These are phyloP conservation scores for Vanrija pseudolonga DNA, from an alignment of 1,284 basidiomycete species.

Conservation along the genomic window DNA sequence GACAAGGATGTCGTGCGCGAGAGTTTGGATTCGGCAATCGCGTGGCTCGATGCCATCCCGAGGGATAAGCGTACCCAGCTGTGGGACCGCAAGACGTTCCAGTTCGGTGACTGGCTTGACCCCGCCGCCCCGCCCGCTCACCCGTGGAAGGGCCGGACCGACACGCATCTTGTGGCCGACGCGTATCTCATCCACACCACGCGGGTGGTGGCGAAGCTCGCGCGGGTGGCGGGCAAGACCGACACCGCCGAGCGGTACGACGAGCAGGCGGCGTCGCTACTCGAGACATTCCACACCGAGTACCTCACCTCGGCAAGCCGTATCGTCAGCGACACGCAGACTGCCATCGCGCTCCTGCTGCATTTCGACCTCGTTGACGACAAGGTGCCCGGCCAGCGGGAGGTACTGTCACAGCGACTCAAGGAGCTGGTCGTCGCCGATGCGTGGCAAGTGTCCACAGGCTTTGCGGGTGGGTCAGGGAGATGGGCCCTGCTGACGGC, in stretches of 20 bases:
- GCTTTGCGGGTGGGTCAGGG: conserved; percentile 14
- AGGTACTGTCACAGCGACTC: conserved; percentile 5
- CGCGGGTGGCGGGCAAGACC: conserved; percentile 8
- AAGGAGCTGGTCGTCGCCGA: conserved; percentile 9
- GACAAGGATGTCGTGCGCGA: conserved; percentile 9
- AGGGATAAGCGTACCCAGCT: conserved; percentile 7
- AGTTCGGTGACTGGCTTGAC: conserved; percentile 26
- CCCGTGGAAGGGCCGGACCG: conserved; percentile 16
- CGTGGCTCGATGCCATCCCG: conserved; percentile 22
- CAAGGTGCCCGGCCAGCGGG: neutral
- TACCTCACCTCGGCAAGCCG: conserved; percentile 14
- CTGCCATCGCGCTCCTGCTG: conserved; percentile 9
- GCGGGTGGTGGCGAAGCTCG: conserved; percentile 13
- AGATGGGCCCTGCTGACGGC: neutral
- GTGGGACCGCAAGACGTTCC: conserved; percentile 11
- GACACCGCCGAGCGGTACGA: conserved; percentile 9
- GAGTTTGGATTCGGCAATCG: conserved; percentile 14
- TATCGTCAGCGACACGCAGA: conserved; percentile 13
- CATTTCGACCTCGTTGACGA: conserved; percentile 8
- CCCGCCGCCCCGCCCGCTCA: conserved; percentile 16
- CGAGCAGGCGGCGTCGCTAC: neutral
- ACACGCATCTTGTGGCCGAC: conserved; percentile 22
- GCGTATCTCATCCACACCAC: conserved; percentile 32
- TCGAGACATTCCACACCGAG: conserved; percentile 5
- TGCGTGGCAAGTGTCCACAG: conserved; percentile 14